Conservation (phyloP, 1,284 basidiomycete species). For the Apiotrichum sp. region DNA sequence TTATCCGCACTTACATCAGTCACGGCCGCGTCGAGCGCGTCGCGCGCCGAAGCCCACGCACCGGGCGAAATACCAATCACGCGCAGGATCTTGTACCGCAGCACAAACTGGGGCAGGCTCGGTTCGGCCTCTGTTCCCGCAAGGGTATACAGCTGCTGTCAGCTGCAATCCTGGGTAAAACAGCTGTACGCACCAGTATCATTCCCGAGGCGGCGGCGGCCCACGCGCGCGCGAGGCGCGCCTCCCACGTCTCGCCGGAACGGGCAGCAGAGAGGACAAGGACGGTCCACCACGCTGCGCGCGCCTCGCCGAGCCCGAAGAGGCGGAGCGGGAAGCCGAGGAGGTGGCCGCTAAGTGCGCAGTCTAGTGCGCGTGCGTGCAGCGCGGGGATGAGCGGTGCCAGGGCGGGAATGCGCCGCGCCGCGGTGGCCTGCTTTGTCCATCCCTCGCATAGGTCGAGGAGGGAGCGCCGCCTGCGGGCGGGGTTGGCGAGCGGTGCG, state of each 20-base stretch:
- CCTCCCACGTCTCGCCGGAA: not conserved
- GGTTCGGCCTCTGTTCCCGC: conserved; percentile 1
- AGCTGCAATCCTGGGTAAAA: not conserved
- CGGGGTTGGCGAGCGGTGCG: conserved; percentile 19
- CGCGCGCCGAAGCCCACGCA: not conserved
- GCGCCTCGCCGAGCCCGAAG: conserved; percentile 19
- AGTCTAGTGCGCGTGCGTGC: conserved; percentile 29
- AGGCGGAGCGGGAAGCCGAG: conserved; percentile 24
- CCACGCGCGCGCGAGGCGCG: conserved; percentile 24
- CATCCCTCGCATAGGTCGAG: conserved; percentile 23
- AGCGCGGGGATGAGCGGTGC: conserved; percentile 9
- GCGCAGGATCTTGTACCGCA: conserved; percentile 14
- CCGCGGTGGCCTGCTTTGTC: conserved; percentile 26
- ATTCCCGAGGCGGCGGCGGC: conserved; percentile 19
- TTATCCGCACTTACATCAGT: not conserved
- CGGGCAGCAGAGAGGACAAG: conserved; percentile 4
- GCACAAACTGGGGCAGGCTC: conserved; percentile 4
- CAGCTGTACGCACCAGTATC: conserved; percentile 23
- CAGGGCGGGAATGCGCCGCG: conserved; percentile 10
- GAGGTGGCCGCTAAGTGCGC: conserved; percentile 29
- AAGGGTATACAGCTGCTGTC: conserved; percentile 14
- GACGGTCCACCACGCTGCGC: conserved; percentile 38
- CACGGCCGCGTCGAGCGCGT: not conserved
- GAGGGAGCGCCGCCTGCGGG: conserved; percentile 29
- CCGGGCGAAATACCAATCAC: not conserved